Evolutionary conservation across 768 basidiomycete genomes (phyloP), one percentile per base, ranked within the genome.

Genomic region (Suillus variegatus): DNA sequence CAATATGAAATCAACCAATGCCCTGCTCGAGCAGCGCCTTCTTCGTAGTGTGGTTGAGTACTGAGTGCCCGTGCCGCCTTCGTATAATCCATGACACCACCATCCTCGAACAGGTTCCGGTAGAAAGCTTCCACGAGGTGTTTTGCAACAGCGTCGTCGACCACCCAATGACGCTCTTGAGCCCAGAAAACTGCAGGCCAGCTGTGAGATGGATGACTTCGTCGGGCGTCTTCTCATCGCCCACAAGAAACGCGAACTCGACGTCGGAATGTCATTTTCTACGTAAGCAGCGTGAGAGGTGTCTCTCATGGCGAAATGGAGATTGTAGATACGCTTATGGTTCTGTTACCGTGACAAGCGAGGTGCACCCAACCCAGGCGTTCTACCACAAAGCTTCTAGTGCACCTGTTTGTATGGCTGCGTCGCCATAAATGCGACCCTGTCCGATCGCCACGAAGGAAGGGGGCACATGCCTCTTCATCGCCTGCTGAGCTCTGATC

Each of bases 81-180:
- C 35, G 3, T 44, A 28, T 43, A 61, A 6, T 49, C 43, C 43
- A 49, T 49, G 57, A 25, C 57, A 28, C 18, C 43, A 4, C 41
- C 43, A 22, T 61, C 60, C 16, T 35, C 20, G 4, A 63, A 51
- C 32, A 57, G 3, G 4, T 56, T 20, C 51, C 22, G 2, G 9
- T 63, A 40, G 18, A 63, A 63, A 35, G 25, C 35, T 10, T 28
- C 4, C 0, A 56, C 35, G 13, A 63, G 1, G 40, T 52, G 35
- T 18, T 55, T 38, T 10, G 20, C 62, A 10, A 63, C 36, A 36
- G 22, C 10, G 25, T 63, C 62, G 3, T 63, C n/a, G 38, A 40
- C 62, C 7, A 60, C 65, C 65, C 71, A 18, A 72, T 52, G 5
- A 70, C 71, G 25, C 70, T 68, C 41, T 60, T 68, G 52, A 62